Evolutionary conservation across 2,329 filamentous ascomycete genomes (phyloP), one percentile per base, ranked within the genome.

Genomic region (Monascus ruber): DNA sequence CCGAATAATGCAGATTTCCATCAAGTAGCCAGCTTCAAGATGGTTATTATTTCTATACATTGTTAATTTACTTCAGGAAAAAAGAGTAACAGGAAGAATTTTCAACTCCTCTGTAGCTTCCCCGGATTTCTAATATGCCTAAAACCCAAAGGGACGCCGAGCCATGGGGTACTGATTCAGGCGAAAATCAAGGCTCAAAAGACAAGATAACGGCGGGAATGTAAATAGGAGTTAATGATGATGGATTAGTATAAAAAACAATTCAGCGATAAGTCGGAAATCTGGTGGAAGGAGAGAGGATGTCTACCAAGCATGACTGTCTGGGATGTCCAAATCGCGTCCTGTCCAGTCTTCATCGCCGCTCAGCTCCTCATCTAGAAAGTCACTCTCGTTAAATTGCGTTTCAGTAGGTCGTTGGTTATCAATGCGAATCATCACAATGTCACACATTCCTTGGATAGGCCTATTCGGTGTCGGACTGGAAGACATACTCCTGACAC

Each of bases 301-400:
- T 7, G 11, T n/a, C 31, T 42, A 56, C 49, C 52, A 55, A 24
- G 49, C 50, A 49, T 53, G 44, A 2, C 47, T 47, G 24, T 43
- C 42, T 24, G 32, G 45, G 25, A 45, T 34, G 32, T 57, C 51
- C 25, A 49, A 40, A 31, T 70, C 68, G 32, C 67, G 63, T 6
- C 71, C 74, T 40, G 70, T 66, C 76, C 76, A 81, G 44, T 80
- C 76, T 42, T 77, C 76, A 49, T 81, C 76, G 4, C 71, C 75
- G 51, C 73, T 77, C 1, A 62, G 57, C 50, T 79, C 76, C 24
- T 68, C 69, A 46, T 80, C 76, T 2, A 78, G 63, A 45, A 81
- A 79, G 47, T 81, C 73, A 26, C 63, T 65, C 46, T 79, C 76
- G 25, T 68, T 71, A 49, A 69, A 76, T 34, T 77, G 71, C 33